A percentile compares a stretch with the other conserved stretches of the same genome.
Conservation (phyloP, 2,329 filamentous ascomycete species). For the Cladosporium sp. region DNA sequence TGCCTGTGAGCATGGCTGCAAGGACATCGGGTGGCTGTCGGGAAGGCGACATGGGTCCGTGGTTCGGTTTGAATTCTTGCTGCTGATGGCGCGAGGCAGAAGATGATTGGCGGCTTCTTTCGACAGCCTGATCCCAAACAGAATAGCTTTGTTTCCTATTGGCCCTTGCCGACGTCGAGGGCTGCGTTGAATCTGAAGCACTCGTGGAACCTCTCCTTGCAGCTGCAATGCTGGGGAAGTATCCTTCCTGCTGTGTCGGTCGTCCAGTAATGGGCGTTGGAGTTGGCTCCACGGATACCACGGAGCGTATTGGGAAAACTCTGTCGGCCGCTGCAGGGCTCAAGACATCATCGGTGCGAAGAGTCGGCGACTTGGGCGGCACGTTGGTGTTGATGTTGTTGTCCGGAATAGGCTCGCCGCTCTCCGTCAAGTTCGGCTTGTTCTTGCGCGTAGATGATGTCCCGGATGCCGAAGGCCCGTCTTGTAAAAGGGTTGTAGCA, state of each 20-base stretch:
- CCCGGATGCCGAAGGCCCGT: background rate
- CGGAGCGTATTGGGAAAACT: conserved; percentile 78
- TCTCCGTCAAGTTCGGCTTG: conserved; percentile 9
- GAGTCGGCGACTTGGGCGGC: conserved; percentile 1
- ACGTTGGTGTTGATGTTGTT: background rate
- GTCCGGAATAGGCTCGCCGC: background rate
- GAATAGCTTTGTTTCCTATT: background rate
- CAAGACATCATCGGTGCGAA: conserved; percentile 23
- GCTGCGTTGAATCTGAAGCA: background rate
- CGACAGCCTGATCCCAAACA: background rate
- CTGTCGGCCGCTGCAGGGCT: conserved; percentile 50
- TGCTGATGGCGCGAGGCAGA: background rate
- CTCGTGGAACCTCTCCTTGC: background rate
- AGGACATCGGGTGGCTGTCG: conserved; percentile 3
- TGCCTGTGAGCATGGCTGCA: conserved; percentile 16
- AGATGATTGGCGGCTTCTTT: background rate
- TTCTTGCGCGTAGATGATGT: conserved; percentile 6
- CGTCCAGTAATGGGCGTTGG: conserved; percentile 26
- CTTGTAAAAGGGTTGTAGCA: background rate
- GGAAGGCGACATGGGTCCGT: background rate
- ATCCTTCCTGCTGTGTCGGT: conserved; percentile 18
- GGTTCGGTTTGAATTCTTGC: background rate
- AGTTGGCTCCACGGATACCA: conserved; percentile 63
- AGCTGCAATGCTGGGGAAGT: conserved; percentile 32
- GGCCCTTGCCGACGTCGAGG: background rate